Base-by-base conservation (phyloP, 768 basidiomycete species). In the Cytidiella melzeri region DNA sequence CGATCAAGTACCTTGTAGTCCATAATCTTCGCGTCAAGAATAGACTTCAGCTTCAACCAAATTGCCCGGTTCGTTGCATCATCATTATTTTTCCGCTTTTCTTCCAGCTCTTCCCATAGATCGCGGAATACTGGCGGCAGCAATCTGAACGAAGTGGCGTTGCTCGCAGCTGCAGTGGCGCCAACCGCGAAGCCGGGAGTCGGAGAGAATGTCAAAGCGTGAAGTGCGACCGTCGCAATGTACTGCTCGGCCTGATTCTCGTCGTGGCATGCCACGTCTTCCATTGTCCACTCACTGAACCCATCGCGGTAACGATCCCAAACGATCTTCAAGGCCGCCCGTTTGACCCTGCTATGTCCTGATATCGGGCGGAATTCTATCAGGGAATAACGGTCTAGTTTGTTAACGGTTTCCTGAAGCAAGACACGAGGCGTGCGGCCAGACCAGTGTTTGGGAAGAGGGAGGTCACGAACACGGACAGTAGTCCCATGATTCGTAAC, bases 41-140 rank as follows among this genome's bases (percentile, higher is more conserved):
- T 78, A 13, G 63, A 66, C 50, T 76, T 73, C 43, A 95, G 64
- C 48, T 76, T 82, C 5, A 73, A 73, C 92, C 96, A 94, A 10
- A 82, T 66, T 6, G 64, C 66, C 25, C 88, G 71, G 61, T 94
- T 93, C 18, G 69, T 73, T 18, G 61, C 63, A 52, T 91, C 83
- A 48, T 86, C 82, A 26, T 69, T 70, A 5, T 59, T 52, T 57
- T 83, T 87, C 57, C 88, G 74, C 23, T 70, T 67, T 3, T 56
- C 62, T 58, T 93, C 92, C 13, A 97, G 68, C 63, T 94, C 90
- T 47, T 90, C 86, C 95, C 95, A 99, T 15, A 99, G 70, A 64
- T 92, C 87, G 53, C 92, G 78, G 66, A 85, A 95, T 15, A 79
- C 75, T 2, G 84, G 73, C 7, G 95, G 92, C n/a, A 98, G 72